Percentiles rank a stretch among this genome's conserved stretches.
Evolutionary conservation across 2,329 filamentous ascomycete genomes (phyloP).

Genomic region (Ascocoryne sarcoides): DNA sequence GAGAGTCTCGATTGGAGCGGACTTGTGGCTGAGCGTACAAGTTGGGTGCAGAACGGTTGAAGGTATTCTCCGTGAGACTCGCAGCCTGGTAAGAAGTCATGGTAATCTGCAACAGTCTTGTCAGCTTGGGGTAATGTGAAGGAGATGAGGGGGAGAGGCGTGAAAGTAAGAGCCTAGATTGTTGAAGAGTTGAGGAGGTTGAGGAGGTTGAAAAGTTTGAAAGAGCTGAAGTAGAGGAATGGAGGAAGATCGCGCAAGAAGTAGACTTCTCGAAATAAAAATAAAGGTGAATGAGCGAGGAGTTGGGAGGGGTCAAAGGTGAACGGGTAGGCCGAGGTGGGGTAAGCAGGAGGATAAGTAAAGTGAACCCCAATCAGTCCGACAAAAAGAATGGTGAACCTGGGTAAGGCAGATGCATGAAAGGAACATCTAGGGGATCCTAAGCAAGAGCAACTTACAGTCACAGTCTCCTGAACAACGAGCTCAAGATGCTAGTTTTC

Average conservation of each 20-base stretch:
- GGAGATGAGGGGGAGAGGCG: neutral
- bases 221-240: neutral
- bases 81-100: conserved; percentile 30
- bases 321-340: conserved; percentile 2
- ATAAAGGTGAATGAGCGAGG: too few relatives aligned
- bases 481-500: conserved; percentile 9
- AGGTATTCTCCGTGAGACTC: conserved; percentile 19
- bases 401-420: too few relatives aligned
- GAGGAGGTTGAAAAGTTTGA: conserved; percentile 2
- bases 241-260: too few relatives aligned
- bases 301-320: neutral
- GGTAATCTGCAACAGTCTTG: conserved; percentile 20
- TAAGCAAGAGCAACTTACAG: conserved; percentile 14
- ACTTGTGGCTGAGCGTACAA: conserved; percentile 27
- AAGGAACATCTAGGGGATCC: conserved; percentile 1
- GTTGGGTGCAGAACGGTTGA: conserved; percentile 20
- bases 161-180: neutral
- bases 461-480: conserved; percentile 17
- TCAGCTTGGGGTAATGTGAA: conserved; percentile 8
- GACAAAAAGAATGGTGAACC: too few relatives aligned
- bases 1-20: conserved; percentile 22
- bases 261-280: too few relatives aligned
- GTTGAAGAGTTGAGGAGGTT: conserved; percentile 1
- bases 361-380: too few relatives aligned
- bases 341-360: conserved; percentile 2